phyloP scores from a whole-genome alignment of 176 grass and related monocot genomes.

The Pontederia crassipes region DNA sequence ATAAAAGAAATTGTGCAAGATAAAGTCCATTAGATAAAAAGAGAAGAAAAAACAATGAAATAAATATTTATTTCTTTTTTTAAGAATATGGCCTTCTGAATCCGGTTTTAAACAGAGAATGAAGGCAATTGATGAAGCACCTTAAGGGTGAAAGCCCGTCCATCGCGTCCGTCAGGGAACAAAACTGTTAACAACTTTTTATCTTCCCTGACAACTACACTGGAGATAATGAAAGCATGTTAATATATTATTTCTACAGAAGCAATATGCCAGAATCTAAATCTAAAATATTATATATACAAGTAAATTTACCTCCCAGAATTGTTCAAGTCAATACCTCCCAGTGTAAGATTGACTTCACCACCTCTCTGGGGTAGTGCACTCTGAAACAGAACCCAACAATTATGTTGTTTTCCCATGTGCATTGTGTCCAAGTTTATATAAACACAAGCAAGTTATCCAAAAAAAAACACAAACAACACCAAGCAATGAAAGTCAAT shows the following conservation, averaged over 20 bases:
- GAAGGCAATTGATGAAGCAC: slow-evolving; percentile 26
- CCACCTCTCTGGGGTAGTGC: slow-evolving; percentile 76
- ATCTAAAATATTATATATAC: neutral
- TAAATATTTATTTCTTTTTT: too few species aligned
- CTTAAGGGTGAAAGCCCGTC: slow-evolving; percentile 98
- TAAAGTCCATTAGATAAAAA: neutral
- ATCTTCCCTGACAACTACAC: slow-evolving; percentile 97
- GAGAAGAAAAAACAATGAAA: too few species aligned
- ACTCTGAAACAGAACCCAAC: slow-evolving; percentile 49
- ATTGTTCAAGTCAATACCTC: slow-evolving; percentile 98
- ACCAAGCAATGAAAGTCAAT: too few species aligned
- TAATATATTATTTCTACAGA: neutral
- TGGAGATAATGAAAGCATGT: slow-evolving; percentile 27
- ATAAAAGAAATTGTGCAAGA: slow-evolving; percentile 2
- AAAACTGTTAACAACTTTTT: slow-evolving; percentile 92
- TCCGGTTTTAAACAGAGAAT: neutral
- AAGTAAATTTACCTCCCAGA: slow-evolving; percentile 67
- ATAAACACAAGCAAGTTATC: neutral
- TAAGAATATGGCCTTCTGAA: neutral
- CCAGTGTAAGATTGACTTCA: slow-evolving; percentile 87
- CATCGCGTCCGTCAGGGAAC: slow-evolving; percentile 96
- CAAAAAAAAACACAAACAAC: neutral
- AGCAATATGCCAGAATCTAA: neutral
- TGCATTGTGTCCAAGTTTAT: slow-evolving; percentile 3
- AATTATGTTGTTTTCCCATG: slow-evolving; percentile 4